Evolutionary conservation across 495 filamentous ascomycete species (phyloP), one percentile per base, ranked within the genome.

Genomic region (Penicillium ucsense): DNA sequence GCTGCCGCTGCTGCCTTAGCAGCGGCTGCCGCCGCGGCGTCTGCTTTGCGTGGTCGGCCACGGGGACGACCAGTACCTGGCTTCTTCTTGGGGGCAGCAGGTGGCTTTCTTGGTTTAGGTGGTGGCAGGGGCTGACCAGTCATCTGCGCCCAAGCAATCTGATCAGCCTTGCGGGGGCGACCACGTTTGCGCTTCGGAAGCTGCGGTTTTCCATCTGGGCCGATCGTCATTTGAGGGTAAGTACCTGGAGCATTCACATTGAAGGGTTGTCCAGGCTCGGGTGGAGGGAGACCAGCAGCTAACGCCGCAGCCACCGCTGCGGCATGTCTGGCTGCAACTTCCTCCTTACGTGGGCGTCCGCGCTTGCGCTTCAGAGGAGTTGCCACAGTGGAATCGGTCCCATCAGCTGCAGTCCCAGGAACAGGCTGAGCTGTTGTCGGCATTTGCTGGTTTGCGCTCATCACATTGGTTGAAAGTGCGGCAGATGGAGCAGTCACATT

Each of bases 161-260:
- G 59, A 45, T 69, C 65, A 3, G 64, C 61, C 48, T 71, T 71
- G 48, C 67, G 62, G 5, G 67, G 67, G 30, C 67, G 65, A 29
- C 67, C 67, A 38, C 67, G 67, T 34, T 66, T 59, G 12, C 65
- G 62, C 43, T 71, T 71, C 28, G 59, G 31, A 9, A 63, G 59
- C 10, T 63, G 50, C 10, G 59, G 54, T 27, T 58, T 67, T 6
- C 67, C 67, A 41, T 71, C 65, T 2, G 65, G 56, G 10, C 53
- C 59, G 6, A 65, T 52, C 2, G 63, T 57, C 27, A 42, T 48
- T 41, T 47, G 57, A 27, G 47, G 53, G 20, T 20, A 20, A 20
- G 20, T 20, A 20, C 48, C 50, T 36, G 49, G 43, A 8, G 40
- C 48, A 30, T 56, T 60, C 31, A 49, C 37, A 5, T 42, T 48